A percentile compares a stretch with the other conserved stretches of the same genome.
Evolutionary conservation across 139 green algal genomes (phyloP).

Genomic region (Coelastrella sp.): DNA sequence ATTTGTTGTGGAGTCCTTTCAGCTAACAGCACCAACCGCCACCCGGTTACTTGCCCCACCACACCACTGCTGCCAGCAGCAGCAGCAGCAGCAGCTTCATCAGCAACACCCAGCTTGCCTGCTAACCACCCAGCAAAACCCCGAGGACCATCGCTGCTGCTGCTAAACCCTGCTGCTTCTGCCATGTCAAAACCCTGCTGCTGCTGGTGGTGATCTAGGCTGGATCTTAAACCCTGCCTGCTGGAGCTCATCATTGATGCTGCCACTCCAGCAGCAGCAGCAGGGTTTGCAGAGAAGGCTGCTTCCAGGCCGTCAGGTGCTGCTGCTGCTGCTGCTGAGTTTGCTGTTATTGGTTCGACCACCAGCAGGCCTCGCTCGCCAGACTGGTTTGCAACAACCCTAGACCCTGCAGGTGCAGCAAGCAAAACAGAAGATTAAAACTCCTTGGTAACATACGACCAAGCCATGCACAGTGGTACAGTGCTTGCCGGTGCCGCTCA

Average conservation of each 20-base stretch:
- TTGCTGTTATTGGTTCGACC: slow-evolving; percentile 42
- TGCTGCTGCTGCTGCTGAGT: background rate
- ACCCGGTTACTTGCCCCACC: slow-evolving; percentile 4
- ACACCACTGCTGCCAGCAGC: background rate
- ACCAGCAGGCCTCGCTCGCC: slow-evolving; percentile 46
- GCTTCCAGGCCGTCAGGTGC: background rate
- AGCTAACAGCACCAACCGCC: slow-evolving; percentile 49
- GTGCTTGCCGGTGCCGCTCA: no score
- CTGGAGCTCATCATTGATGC: background rate
- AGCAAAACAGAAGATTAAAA: background rate
- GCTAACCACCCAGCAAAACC: slow-evolving; percentile 33
- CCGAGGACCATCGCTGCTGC: background rate
- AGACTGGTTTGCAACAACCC: background rate
- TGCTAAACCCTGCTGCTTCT: background rate
- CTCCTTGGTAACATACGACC: background rate
- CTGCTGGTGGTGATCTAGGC: background rate
- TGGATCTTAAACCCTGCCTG: background rate
- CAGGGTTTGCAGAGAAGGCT: background rate
- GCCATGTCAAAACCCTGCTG: background rate
- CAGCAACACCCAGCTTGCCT: slow-evolving; percentile 17
- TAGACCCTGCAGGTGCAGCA: background rate
- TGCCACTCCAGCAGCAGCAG: background rate
- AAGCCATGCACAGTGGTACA: no score
- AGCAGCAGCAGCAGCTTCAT: slow-evolving; percentile 7
- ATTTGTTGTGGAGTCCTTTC: slow-evolving; percentile 55